phyloP scores from a whole-genome alignment of 2,329 filamentous ascomycete genomes.

The Paraphaeosphaeria sporulosa region DNA sequence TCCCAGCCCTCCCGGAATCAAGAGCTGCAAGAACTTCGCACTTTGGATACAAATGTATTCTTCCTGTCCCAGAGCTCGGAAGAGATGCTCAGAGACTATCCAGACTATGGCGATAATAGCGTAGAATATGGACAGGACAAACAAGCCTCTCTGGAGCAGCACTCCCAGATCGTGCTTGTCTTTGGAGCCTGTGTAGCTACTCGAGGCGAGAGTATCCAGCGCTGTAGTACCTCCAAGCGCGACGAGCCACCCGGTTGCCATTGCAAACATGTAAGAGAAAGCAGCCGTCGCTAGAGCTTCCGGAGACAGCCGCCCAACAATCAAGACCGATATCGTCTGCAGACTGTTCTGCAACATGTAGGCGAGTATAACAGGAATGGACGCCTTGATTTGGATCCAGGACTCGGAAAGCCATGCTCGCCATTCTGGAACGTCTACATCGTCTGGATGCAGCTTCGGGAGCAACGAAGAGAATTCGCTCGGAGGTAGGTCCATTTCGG shows the following conservation, averaged over 20 bases:
- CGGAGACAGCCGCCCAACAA: constrained; percentile 80
- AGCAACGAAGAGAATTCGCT: constrained; percentile 12
- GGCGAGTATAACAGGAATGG: constrained; percentile 80
- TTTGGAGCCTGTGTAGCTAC: constrained; percentile 80
- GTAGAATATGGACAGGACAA: constrained; percentile 77
- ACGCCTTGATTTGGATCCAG: constrained; percentile 71
- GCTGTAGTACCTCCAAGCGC: constrained; percentile 86
- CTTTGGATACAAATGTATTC: constrained; percentile 71
- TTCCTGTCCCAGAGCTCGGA: constrained; percentile 77
- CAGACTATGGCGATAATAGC: constrained; percentile 75
- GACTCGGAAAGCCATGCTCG: neutral
- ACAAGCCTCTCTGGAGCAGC: constrained; percentile 76
- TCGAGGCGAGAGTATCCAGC: constrained; percentile 83
- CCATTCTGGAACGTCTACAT: constrained; percentile 9
- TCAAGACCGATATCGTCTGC: constrained; percentile 81
- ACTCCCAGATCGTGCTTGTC: constrained; percentile 81
- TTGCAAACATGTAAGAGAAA: constrained; percentile 93
- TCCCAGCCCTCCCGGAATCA: constrained; percentile 82
- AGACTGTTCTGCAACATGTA: constrained; percentile 87
- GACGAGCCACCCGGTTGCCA: constrained; percentile 87
- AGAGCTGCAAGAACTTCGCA: constrained; percentile 72
- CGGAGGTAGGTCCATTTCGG: constrained; percentile 8
- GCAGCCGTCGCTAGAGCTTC: constrained; percentile 82
- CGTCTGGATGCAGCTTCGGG: constrained; percentile 1
- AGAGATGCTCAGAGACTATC: constrained; percentile 77